Percentiles rank a stretch among this genome's conserved stretches.
Evolutionary conservation across 73 alveolate genomes (phyloP).

Genomic region (Halteria grandinella): DNA sequence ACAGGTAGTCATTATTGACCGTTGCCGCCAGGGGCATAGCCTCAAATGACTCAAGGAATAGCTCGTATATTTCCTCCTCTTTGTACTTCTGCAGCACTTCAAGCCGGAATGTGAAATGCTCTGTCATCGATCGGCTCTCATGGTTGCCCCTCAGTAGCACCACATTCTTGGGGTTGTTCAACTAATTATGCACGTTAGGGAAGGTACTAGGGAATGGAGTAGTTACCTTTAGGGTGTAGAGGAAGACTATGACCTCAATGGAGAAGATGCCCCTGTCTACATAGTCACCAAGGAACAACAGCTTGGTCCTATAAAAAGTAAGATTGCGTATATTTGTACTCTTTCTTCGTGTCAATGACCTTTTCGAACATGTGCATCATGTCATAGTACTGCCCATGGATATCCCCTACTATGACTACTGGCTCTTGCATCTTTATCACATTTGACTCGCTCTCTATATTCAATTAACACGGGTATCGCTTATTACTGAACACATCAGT

Average conservation of each 20-base stretch:
- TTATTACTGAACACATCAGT: constrained; percentile 10
- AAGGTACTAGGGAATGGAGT: not conserved
- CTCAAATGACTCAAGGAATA: constrained; percentile 56
- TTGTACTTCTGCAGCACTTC: constrained; percentile 45
- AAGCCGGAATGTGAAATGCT: constrained; percentile 59
- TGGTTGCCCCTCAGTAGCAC: constrained; percentile 72
- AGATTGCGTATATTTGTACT: no score
- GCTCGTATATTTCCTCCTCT: constrained; percentile 49
- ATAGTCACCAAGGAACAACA: constrained; percentile 90
- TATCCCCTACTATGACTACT: constrained; percentile 65
- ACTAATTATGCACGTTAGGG: no score
- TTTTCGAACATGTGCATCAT: constrained; percentile 50
- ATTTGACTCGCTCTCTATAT: constrained; percentile 67
- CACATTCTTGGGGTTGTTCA: constrained; percentile 42
- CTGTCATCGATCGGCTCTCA: constrained; percentile 80
- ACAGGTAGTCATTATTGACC: constrained; percentile 47
- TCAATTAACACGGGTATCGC: not conserved
- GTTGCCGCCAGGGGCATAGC: constrained; percentile 57
- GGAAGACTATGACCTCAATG: constrained; percentile 77
- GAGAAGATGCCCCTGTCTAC: constrained; percentile 89
- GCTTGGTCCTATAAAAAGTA: constrained; percentile 39
- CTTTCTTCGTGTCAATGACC: constrained; percentile 66
- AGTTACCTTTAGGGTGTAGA: constrained; percentile 75
- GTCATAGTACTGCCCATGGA: constrained; percentile 71
- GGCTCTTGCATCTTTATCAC: constrained; percentile 60